A percentile compares a stretch with the other conserved stretches of the same genome.
Conservation (phyloP, 768 basidiomycete genomes). For the Coprinopsis sp. region DNA sequence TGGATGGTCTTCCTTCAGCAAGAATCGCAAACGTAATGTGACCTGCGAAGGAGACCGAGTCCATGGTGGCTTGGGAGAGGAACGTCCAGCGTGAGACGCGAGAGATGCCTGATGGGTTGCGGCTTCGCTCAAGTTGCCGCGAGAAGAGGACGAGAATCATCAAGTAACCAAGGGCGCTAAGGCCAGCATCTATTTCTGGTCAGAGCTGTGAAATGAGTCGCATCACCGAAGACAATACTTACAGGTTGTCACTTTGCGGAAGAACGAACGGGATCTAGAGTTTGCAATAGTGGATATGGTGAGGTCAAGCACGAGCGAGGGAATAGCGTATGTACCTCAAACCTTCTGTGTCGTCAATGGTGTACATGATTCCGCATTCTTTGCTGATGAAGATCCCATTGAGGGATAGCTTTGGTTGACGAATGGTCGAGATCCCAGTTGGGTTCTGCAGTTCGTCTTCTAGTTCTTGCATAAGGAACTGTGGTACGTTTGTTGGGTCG, state of each 20-base stretch:
- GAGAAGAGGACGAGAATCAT: conserved; percentile 61
- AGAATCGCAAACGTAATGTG: conserved; percentile 87
- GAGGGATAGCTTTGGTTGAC: conserved; percentile 51
- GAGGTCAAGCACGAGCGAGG: background rate
- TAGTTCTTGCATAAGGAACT: conserved; percentile 56
- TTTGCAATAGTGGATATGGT: background rate
- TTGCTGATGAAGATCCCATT: conserved; percentile 70
- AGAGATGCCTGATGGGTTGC: conserved; percentile 74
- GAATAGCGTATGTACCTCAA: conserved; percentile 44
- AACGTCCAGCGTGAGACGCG: conserved; percentile 84
- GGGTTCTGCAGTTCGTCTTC: conserved; percentile 73
- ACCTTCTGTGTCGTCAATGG: conserved; percentile 61
- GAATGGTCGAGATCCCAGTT: conserved; percentile 61
- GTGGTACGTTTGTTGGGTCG: conserved; percentile 47
- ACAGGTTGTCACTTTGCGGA: conserved; percentile 71
- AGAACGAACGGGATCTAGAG: conserved; percentile 55
- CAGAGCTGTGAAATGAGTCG: conserved; percentile 4
- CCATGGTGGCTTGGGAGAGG: conserved; percentile 70
- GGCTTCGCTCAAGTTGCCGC: conserved; percentile 69
- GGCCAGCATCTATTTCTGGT: conserved; percentile 58
- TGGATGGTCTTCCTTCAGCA: conserved; percentile 74
- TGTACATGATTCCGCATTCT: conserved; percentile 74
- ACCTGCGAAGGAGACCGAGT: conserved; percentile 81
- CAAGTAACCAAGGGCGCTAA: conserved; percentile 63
- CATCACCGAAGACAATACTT: conserved; percentile 14